Base-by-base conservation (phyloP, 371 early-diverging fungal genomes). In the Haplosporangium sp. region DNA sequence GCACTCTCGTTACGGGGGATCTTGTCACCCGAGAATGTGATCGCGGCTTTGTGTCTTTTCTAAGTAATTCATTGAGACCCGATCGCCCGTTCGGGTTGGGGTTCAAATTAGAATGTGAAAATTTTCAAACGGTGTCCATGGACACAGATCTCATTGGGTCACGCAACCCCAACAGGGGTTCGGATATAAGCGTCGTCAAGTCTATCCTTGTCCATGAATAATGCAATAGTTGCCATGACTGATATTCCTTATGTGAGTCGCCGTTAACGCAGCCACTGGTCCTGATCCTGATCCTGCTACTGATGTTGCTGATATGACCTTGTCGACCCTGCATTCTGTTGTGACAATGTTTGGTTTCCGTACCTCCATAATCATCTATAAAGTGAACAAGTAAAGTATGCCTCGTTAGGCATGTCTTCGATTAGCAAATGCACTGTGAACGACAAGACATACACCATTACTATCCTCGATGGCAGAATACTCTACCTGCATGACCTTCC, bases 401-500 rank as follows among this genome's bases (percentile, higher is more conserved):
- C 16, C 41, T 37, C n/a, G 37, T 18, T 14, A 38, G 47, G 21
- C n/a, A 9, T 6, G 47, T 10, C 37, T n/a, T 18, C 12, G 48
- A 36, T 21, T 10, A 16, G 1, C 11, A 11, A 5, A 36, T 36
- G 7, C 12, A 51, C 18, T 11, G 36, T 0, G 9, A 16, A 45
- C 45, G 45, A 45, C 45, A 45, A 45, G 16, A 2, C 45, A 45
- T 45, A 5, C 11, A 6, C 45, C 5, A 23, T 18, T 38, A 23
- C 9, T 16, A 12, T 5, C 14, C 18, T 40, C 43, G 11, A 14
- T 16, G 20, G 1, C 13, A 20, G 47, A 37, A 21, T 20, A 7
- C 36, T 41, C 69, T 83, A 85, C 87, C 85, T 91, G 91, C 91
- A 92, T 91, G 36, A 85, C 83, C 42, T 79, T 83, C 92, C 92